These are phyloP conservation scores for Wickerhamiella domercqiae DNA, from an alignment of 805 yeast species.

Conservation along the genomic window DNA sequence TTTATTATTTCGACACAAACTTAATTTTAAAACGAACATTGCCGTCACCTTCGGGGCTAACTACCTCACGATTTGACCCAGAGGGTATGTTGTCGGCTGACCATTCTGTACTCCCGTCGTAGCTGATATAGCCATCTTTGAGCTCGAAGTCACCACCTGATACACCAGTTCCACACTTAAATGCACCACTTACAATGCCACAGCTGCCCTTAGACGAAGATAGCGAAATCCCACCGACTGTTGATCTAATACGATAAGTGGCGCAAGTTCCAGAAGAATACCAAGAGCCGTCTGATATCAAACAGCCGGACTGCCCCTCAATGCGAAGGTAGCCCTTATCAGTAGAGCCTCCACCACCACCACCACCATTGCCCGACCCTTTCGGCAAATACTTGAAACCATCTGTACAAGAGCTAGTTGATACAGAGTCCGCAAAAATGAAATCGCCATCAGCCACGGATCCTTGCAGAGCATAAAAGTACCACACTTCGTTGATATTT, in stretches of 20 bases:
- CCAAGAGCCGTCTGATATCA: constrained; percentile 80
- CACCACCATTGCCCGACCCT: constrained; percentile 25
- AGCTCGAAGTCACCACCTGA: constrained; percentile 44
- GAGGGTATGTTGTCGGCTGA: constrained; percentile 34
- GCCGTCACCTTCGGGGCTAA: constrained; percentile 31
- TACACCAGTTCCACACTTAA: constrained; percentile 24
- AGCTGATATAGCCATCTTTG: constrained; percentile 34
- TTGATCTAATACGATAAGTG: constrained; percentile 40
- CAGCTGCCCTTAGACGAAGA: constrained; percentile 64
- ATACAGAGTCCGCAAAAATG: constrained; percentile 37
- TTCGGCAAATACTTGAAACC: constrained; percentile 69
- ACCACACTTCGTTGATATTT: constrained; percentile 58
- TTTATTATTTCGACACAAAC: constrained; percentile 15
- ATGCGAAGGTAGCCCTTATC: constrained; percentile 34
- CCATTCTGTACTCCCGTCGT: constrained; percentile 52
- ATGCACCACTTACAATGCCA: constrained; percentile 25
- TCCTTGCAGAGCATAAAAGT: constrained; percentile 62
- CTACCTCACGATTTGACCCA: constrained; percentile 32
- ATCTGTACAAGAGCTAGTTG: constrained; percentile 49
- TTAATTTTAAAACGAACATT: constrained; percentile 26
- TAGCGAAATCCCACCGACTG: constrained; percentile 61
- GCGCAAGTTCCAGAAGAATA: constrained; percentile 75
- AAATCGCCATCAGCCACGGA: constrained; percentile 53
- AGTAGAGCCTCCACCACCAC: constrained; percentile 22
- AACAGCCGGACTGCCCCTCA: constrained; percentile 47